Conservation (phyloP, 2,329 filamentous ascomycete genomes). For the Trichoderma sp. region DNA sequence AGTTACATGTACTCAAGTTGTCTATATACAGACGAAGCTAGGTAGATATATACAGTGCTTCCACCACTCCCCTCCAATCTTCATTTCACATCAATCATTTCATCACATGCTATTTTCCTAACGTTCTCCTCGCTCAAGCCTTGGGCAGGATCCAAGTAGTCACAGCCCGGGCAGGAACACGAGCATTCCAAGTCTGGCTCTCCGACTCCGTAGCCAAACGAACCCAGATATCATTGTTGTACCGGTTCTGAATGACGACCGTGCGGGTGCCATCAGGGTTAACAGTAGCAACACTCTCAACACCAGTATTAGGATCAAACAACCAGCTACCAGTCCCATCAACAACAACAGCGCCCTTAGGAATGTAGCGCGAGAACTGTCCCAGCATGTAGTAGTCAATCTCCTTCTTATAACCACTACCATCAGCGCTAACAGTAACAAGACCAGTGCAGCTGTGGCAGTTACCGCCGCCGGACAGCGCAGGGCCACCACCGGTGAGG, state of each 20-base stretch:
- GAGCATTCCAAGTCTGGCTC: constrained; percentile 43
- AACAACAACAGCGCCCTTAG: constrained; percentile 46
- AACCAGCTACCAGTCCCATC: constrained; percentile 46
- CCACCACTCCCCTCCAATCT: neutral
- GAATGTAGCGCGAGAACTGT: constrained; percentile 53
- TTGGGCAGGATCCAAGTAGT: constrained; percentile 44
- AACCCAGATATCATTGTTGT: constrained; percentile 47
- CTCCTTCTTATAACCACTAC: constrained; percentile 45
- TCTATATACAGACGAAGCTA: neutral
- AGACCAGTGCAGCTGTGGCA: constrained; percentile 52
- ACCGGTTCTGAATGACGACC: constrained; percentile 49
- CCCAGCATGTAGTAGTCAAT: constrained; percentile 57
- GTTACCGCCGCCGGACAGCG: constrained; percentile 41
- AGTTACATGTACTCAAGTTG: neutral
- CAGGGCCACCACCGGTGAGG: constrained; percentile 45
- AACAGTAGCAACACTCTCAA: constrained; percentile 48
- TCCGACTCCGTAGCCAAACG: constrained; percentile 36
- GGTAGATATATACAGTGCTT: constrained; percentile 2
- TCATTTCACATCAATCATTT: neutral
- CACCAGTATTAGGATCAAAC: constrained; percentile 40
- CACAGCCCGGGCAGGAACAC: constrained; percentile 37
- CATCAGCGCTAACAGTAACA: constrained; percentile 52
- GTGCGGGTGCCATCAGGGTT: constrained; percentile 49
- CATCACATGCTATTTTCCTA: neutral
- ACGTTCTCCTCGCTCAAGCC: constrained; percentile 1